phyloP scores from a whole-genome alignment of 129 eudicot genomes.

The Lactuca saligna region DNA sequence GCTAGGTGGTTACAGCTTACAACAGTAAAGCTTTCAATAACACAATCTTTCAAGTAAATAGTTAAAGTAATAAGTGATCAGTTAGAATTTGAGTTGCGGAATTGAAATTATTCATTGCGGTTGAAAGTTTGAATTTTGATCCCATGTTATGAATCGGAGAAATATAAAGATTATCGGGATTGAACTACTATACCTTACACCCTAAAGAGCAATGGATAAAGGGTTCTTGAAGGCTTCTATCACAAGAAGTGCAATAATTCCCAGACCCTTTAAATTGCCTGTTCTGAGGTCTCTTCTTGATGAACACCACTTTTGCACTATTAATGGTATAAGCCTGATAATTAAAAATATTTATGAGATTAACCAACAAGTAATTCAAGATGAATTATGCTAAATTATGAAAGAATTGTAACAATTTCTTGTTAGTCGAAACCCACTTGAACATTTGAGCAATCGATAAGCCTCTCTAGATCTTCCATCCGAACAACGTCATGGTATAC shows the following conservation, averaged over 20 bases:
- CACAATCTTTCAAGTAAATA: neutral
- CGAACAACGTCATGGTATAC: constrained; percentile 89
- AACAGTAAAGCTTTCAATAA: neutral
- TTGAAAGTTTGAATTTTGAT: neutral
- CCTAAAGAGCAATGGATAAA: constrained; percentile 93
- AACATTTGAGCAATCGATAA: constrained; percentile 87
- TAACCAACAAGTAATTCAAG: constrained; percentile 12
- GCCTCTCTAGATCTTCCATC: constrained; percentile 84
- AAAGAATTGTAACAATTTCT: neutral
- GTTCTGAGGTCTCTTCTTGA: constrained; percentile 92
- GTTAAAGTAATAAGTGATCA: neutral
- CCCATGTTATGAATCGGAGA: neutral
- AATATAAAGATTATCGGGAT: neutral
- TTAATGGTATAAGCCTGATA: constrained; percentile 88
- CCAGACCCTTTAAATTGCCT: constrained; percentile 88
- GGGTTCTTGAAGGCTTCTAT: constrained; percentile 95
- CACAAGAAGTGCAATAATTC: constrained; percentile 91
- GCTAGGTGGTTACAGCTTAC: no score
- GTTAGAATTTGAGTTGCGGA: neutral
- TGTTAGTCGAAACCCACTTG: constrained; percentile 45
- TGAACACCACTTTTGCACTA: constrained; percentile 86
- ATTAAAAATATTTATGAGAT: constrained; percentile 1
- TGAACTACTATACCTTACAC: constrained; percentile 71
- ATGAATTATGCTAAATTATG: constrained; percentile 16
- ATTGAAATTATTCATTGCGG: neutral